Percentiles rank a stretch among this genome's conserved stretches.
These are phyloP conservation scores for Penicillium silybi DNA, from an alignment of 495 filamentous ascomycete species.

Conservation along the genomic window DNA sequence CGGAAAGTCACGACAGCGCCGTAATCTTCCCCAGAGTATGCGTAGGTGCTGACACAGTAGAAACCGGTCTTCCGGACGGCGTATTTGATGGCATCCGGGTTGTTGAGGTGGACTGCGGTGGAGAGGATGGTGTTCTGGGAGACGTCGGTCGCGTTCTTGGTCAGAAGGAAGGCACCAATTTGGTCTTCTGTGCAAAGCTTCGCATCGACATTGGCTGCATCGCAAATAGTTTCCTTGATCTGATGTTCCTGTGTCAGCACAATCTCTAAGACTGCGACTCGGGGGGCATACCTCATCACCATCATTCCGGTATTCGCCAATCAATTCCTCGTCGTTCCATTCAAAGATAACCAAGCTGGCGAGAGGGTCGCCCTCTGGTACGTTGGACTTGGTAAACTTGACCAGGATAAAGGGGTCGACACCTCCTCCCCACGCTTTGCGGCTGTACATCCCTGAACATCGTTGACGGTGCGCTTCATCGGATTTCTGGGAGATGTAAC, in stretches of 20 bases:
- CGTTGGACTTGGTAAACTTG: constrained; percentile 65
- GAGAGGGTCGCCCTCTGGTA: constrained; percentile 60
- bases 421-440: constrained; percentile 81
- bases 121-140: constrained; percentile 71
- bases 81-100: constrained; percentile 71
- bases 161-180: constrained; percentile 81
- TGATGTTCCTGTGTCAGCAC: constrained; percentile 14
- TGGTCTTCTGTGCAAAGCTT: constrained; percentile 68
- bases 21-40: constrained; percentile 59
- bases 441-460: constrained; percentile 98
- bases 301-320: constrained; percentile 52
- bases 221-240: constrained; percentile 74
- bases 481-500: constrained; percentile 53
- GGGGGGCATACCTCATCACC: constrained; percentile 30
- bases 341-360: constrained; percentile 91
- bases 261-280: neutral
- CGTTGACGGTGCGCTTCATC: constrained; percentile 72
- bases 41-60: constrained; percentile 84
- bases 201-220: constrained; percentile 58
- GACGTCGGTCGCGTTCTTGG: constrained; percentile 62
- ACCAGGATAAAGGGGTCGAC: constrained; percentile 84
- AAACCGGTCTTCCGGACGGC: constrained; percentile 84
- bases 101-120: constrained; percentile 75
- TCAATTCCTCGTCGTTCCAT: constrained; percentile 76
- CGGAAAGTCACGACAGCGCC: constrained; percentile 83